Evolutionary conservation across 805 yeast genomes (phyloP), one percentile per base, ranked within the genome.

Genomic region (Candida chilensis): DNA sequence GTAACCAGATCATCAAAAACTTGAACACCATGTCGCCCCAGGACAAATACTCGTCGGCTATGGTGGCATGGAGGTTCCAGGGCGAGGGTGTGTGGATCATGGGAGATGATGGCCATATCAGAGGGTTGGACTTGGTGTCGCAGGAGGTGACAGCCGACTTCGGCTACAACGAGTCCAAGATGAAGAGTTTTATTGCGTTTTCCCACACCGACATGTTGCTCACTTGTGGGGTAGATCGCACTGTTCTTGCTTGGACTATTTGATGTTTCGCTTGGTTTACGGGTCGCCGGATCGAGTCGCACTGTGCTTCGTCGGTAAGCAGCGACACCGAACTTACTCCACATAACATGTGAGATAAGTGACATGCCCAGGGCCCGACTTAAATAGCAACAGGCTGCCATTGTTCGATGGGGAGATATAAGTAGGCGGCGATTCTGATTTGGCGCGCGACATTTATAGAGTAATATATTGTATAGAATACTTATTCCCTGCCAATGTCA

Each of bases 121-220:
- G 86, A 27, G 87, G 85, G 0, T 44, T 78, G 7, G 79, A 78
- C 40, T 37, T 77, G n/a, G n/a, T n/a, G n/a, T n/a, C n/a, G n/a
- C n/a, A n/a, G n/a, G n/a, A n/a, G n/a, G n/a, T n/a, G n/a, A n/a
- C n/a, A n/a, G n/a, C n/a, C n/a, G n/a, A n/a, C n/a, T n/a, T n/a
- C n/a, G n/a, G n/a, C n/a, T n/a, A n/a, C n/a, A n/a, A n/a, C n/a
- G n/a, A n/a, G n/a, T n/a, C n/a, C n/a, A n/a, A n/a, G n/a, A n/a
- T n/a, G n/a, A n/a, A n/a, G n/a, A n/a, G n/a, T n/a, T n/a, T n/a
- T n/a, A n/a, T n/a, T n/a, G n/a, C n/a, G n/a, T n/a, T n/a, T n/a
- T n/a, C n/a, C n/a, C n/a, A n/a, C n/a, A n/a, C n/a, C n/a, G n/a
- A n/a, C n/a, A n/a, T n/a, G n/a, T n/a, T n/a, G n/a, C n/a, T n/a